phyloP scores from a whole-genome alignment of 2,329 filamentous ascomycete species.

The Claviceps quebecensis region DNA sequence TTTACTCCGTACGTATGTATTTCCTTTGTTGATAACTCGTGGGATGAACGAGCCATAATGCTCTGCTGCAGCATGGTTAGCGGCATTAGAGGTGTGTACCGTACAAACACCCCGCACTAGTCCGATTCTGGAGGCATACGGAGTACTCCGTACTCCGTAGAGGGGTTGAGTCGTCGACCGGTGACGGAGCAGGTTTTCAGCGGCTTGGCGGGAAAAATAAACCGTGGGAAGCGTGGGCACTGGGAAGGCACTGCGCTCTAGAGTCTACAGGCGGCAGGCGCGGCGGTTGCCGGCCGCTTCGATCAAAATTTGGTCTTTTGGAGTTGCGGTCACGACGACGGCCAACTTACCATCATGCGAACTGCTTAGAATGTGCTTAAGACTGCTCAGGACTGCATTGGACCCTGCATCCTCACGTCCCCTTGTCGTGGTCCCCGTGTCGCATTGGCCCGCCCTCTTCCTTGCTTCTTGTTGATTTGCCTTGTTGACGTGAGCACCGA shows the following conservation, averaged over 20 bases:
- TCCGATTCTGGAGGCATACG: conserved; percentile 11
- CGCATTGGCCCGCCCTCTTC: not conserved
- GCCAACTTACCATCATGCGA: no score
- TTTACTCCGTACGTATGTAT: not conserved
- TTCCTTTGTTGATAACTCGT: not conserved
- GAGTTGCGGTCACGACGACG: not conserved
- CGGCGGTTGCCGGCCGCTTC: not conserved
- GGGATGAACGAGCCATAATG: not conserved
- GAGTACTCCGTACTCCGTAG: not conserved
- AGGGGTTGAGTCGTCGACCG: no score
- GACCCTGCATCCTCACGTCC: not conserved
- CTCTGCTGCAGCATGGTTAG: not conserved
- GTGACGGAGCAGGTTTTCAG: no score
- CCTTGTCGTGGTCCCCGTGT: not conserved
- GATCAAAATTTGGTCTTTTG: not conserved
- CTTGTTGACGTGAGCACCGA: not conserved
- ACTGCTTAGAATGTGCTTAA: not conserved
- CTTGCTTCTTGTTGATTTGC: not conserved
- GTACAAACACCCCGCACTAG: conserved; percentile 16
- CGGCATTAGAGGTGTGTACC: no score
- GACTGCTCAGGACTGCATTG: not conserved
- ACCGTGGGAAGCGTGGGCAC: no score
- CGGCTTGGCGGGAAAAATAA: no score
- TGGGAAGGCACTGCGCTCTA: conserved; percentile 1
- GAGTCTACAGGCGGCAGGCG: not conserved